phyloP scores from a whole-genome alignment of 2,329 filamentous ascomycete genomes.

The Clarireedia paspali region DNA sequence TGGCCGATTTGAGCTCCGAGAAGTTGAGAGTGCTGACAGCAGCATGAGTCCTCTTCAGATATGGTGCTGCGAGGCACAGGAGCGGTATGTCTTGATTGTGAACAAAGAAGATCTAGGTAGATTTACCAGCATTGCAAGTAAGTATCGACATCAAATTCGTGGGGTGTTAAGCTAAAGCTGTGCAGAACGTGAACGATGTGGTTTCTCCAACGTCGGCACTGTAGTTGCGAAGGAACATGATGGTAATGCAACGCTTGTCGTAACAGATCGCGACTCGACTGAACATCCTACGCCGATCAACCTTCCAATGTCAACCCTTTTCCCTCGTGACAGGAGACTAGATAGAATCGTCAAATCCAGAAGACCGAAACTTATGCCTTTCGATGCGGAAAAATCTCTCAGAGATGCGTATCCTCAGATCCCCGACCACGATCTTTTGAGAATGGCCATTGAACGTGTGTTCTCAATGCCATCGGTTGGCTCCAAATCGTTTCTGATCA shows the following conservation, averaged over 20 bases:
- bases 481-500: conserved; percentile 97
- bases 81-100: conserved; percentile 88
- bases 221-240: conserved; percentile 55
- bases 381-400: conserved; percentile 62
- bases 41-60: conserved; percentile 95
- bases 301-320: conserved; percentile 79
- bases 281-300: conserved; percentile 76
- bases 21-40: conserved; percentile 82
- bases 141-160: conserved; percentile 19
- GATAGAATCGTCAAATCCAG: conserved; percentile 65
- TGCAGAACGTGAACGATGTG: conserved; percentile 73
- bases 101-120: conserved; percentile 72
- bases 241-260: conserved; percentile 64
- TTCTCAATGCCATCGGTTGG: conserved; percentile 82
- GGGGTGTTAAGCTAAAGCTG: conserved; percentile 2
- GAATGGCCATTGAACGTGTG: conserved; percentile 69
- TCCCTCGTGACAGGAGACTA: conserved; percentile 80
- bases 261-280: conserved; percentile 73
- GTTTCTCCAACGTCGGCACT: conserved; percentile 83
- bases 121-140: conserved; percentile 59
- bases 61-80: conserved; percentile 96
- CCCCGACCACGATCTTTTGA: conserved; percentile 35
- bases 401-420: conserved; percentile 40
- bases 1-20: conserved; percentile 87
- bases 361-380: conserved; percentile 58